Evolutionary conservation across 164 flowering plant genomes (phyloP).

Genomic region (Vitis amurensis): DNA sequence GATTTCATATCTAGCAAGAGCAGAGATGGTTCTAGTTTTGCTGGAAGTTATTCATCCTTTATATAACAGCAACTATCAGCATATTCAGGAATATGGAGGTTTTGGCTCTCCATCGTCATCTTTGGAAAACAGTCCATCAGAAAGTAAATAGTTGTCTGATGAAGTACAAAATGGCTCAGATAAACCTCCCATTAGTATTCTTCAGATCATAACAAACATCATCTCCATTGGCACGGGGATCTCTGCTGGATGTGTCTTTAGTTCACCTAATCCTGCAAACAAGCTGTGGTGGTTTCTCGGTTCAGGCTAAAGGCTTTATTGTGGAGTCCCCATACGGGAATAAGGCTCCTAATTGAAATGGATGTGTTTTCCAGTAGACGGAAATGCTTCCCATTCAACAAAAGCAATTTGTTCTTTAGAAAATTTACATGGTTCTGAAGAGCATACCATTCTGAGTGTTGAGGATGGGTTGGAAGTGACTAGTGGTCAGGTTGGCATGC

Average conservation of each 20-base stretch:
- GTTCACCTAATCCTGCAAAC: slow-evolving; percentile 75
- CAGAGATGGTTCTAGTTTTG: too few species aligned
- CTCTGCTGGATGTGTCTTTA: slow-evolving; percentile 51
- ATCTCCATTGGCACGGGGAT: too few species aligned
- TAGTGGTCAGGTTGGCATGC: slow-evolving; percentile 34
- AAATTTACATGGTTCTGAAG: slow-evolving; percentile 14
- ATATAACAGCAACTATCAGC: too few species aligned
- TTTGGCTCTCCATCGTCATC: too few species aligned
- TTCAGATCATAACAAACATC: too few species aligned
- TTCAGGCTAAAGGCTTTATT: slow-evolving; percentile 59
- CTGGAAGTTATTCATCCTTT: too few species aligned
- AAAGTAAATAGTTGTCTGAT: too few species aligned
- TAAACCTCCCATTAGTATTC: too few species aligned
- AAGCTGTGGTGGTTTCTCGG: slow-evolving; percentile 69
- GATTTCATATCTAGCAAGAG: too few species aligned
- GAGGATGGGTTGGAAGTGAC: slow-evolving; percentile 45
- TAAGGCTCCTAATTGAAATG: slow-evolving; percentile 34
- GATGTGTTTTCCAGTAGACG: slow-evolving; percentile 38
- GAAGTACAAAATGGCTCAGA: too few species aligned
- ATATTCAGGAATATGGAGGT: too few species aligned
- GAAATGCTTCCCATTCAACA: slow-evolving; percentile 35
- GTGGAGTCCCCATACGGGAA: slow-evolving; percentile 60
- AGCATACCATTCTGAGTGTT: slow-evolving; percentile 10
- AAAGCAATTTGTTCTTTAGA: slow-evolving; percentile 49
- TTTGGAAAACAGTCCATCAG: too few species aligned